A percentile compares a stretch with the other conserved stretches of the same genome.
phyloP scores from a whole-genome alignment of 2,329 filamentous ascomycete species.

The Cladosporium sphaerospermum region DNA sequence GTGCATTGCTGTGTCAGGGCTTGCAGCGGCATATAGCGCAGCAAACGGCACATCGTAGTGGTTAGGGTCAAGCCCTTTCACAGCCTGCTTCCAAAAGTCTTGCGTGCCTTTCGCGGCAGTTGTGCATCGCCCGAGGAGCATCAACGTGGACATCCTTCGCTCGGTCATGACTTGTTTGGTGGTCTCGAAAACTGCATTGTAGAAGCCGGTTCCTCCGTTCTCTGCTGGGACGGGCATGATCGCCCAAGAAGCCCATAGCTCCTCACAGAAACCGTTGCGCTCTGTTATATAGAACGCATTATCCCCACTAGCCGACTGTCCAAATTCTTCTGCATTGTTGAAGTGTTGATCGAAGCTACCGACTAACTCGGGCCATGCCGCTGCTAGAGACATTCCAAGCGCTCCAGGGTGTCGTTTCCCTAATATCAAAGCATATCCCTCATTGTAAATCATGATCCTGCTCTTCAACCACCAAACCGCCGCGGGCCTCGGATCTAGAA shows the following conservation, averaged over 20 bases:
- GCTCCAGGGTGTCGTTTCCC: conserved; percentile 22
- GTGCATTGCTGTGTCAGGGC: neutral
- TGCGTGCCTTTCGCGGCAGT: conserved; percentile 63
- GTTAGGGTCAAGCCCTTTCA: conserved; percentile 6
- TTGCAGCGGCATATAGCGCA: conserved; percentile 6
- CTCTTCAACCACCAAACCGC: conserved; percentile 24
- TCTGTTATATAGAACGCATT: conserved; percentile 14
- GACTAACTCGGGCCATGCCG: conserved; percentile 16
- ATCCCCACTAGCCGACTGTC: conserved; percentile 12
- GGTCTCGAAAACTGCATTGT: conserved; percentile 76
- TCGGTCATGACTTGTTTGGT: conserved; percentile 73
- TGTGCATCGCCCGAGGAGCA: conserved; percentile 70
- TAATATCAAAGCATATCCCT: conserved; percentile 29
- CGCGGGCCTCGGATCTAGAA: conserved; percentile 16
- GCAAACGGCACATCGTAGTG: conserved; percentile 14
- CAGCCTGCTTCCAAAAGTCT: conserved; percentile 65
- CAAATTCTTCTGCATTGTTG: conserved; percentile 10
- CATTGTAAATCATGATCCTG: conserved; percentile 33
- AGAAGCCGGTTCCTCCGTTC: conserved; percentile 68
- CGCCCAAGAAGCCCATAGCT: conserved; percentile 54
- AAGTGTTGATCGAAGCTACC: conserved; percentile 8
- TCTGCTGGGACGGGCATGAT: conserved; percentile 69
- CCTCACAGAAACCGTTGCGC: conserved; percentile 13
- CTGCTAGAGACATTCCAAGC: conserved; percentile 15
- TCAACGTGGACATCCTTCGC: conserved; percentile 69